Percentiles rank a stretch among this genome's conserved stretches.
These are phyloP conservation scores for Ascochyta koolunga DNA, from an alignment of 2,329 filamentous ascomycete genomes.

Conservation along the genomic window DNA sequence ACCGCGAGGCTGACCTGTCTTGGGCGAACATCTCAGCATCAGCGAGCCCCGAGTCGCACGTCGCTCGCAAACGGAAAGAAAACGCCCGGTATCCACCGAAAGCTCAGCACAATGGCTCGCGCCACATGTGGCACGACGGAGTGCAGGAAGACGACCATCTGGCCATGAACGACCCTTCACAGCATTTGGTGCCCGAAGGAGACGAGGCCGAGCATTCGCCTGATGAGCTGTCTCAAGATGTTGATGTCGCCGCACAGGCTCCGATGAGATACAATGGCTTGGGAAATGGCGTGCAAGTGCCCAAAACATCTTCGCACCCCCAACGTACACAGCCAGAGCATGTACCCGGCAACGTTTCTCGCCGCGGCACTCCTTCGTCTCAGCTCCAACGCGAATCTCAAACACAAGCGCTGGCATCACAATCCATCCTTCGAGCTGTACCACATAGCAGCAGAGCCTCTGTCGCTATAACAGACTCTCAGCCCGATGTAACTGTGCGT, in stretches of 20 bases:
- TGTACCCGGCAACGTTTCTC: slow-evolving; percentile 24
- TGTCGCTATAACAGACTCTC: slow-evolving; percentile 55
- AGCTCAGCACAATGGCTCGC: not conserved
- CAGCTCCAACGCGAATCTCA: slow-evolving; percentile 31
- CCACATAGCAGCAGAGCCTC: slow-evolving; percentile 42
- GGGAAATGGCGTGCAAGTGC: slow-evolving; percentile 41
- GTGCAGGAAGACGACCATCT: slow-evolving; percentile 32
- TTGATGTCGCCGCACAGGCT: slow-evolving; percentile 22
- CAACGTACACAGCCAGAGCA: slow-evolving; percentile 32
- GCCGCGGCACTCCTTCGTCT: slow-evolving; percentile 24
- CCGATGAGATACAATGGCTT: slow-evolving; percentile 21
- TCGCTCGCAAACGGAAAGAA: not conserved
- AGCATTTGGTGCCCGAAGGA: slow-evolving; percentile 17
- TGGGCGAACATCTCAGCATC: slow-evolving; percentile 40
- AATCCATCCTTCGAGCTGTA: slow-evolving; percentile 21
- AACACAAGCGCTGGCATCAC: slow-evolving; percentile 23
- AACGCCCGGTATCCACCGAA: not conserved
- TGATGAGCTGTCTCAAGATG: slow-evolving; percentile 41
- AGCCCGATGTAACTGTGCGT: slow-evolving; percentile 43
- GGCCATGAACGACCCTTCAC: slow-evolving; percentile 27
- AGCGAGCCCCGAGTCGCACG: not conserved
- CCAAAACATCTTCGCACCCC: slow-evolving; percentile 48
- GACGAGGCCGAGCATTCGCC: slow-evolving; percentile 31
- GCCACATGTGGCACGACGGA: slow-evolving; percentile 21
- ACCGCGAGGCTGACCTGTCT: slow-evolving; percentile 30